phyloP scores from a whole-genome alignment of 1,284 basidiomycete species.

The Mycocalia duriaeana region DNA sequence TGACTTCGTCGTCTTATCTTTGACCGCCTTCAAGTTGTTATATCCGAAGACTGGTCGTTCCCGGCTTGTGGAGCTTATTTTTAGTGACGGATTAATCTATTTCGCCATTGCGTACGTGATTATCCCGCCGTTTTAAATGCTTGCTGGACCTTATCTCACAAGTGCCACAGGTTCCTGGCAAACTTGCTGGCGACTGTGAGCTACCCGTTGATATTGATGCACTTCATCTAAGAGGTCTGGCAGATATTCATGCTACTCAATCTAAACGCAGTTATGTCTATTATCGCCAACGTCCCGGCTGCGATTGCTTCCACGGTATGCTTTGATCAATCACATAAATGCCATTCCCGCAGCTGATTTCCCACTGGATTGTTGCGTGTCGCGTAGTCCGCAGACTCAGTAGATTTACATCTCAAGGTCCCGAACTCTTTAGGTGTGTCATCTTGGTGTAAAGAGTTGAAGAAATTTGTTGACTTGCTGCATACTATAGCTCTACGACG shows the following conservation, averaged over 20 bases:
- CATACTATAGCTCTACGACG: slow-evolving; percentile 26
- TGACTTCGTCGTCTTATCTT: slow-evolving; percentile 55
- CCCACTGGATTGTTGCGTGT: slow-evolving; percentile 64
- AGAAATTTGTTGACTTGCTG: too few relatives aligned
- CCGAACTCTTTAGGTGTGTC: slow-evolving; percentile 53
- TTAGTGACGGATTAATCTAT: slow-evolving; percentile 67
- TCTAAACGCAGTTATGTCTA: slow-evolving; percentile 69
- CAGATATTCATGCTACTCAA: slow-evolving; percentile 68
- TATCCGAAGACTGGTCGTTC: slow-evolving; percentile 37
- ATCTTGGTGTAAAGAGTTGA: too few relatives aligned
- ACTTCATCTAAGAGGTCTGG: background rate
- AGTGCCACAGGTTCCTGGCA: slow-evolving; percentile 47
- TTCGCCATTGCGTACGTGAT: slow-evolving; percentile 60
- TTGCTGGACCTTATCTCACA: slow-evolving; percentile 8
- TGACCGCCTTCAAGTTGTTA: slow-evolving; percentile 60
- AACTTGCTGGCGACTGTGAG: slow-evolving; percentile 63
- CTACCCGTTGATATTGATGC: background rate
- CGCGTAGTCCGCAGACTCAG: slow-evolving; percentile 63
- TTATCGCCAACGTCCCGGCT: slow-evolving; percentile 71
- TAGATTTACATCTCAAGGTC: slow-evolving; percentile 46
- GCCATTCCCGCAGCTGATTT: slow-evolving; percentile 1
- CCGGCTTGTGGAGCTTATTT: slow-evolving; percentile 59
- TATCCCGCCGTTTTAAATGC: slow-evolving; percentile 1
- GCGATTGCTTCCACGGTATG: slow-evolving; percentile 62
- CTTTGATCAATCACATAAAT: slow-evolving; percentile 4